A percentile compares a stretch with the other conserved stretches of the same genome.
These are phyloP conservation scores for Seminavis robusta DNA, from an alignment of 108 stramenopile species.

Conservation along the genomic window DNA sequence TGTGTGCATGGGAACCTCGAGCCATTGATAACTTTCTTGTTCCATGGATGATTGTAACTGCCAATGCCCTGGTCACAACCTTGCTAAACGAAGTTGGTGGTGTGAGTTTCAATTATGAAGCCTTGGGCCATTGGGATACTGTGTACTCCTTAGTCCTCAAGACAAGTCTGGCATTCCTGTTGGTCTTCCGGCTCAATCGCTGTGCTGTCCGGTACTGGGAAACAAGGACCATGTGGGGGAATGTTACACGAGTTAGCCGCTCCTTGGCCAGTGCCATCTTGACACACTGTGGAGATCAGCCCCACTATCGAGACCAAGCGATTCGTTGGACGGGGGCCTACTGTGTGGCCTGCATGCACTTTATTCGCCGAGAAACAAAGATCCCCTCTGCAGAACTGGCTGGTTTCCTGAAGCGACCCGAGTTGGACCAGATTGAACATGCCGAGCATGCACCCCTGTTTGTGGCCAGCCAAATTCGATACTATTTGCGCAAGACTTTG, in stretches of 20 bases:
- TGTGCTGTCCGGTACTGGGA: constrained; percentile 36
- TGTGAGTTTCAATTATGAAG: too few species aligned
- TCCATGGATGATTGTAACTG: too few species aligned
- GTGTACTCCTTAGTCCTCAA: constrained; percentile 21
- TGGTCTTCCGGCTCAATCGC: constrained; percentile 50
- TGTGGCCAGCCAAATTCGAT: constrained; percentile 17
- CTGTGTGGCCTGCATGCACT: constrained; percentile 14
- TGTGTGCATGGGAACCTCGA: too few species aligned
- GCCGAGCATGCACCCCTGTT: constrained; percentile 26
- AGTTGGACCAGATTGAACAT: constrained; percentile 5
- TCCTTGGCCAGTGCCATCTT: constrained; percentile 14
- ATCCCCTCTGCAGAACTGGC: constrained; percentile 4
- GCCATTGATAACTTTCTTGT: too few species aligned
- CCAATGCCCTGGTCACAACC: too few species aligned
- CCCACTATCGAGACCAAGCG: constrained; percentile 17
- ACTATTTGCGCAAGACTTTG: constrained; percentile 16
- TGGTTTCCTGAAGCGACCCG: constrained; percentile 13
- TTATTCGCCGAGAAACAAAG: constrained; percentile 18
- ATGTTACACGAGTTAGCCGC: constrained; percentile 12
- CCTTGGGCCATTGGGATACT: too few species aligned
- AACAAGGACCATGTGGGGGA: constrained; percentile 32
- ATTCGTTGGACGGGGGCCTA: constrained; percentile 37
- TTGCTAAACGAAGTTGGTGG: too few species aligned
- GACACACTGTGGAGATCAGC: constrained; percentile 20
- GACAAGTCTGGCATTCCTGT: constrained; percentile 33